Evolutionary conservation across 169 alveolate species (phyloP).

Genomic region (Ichthyophthirius multifiliis): DNA sequence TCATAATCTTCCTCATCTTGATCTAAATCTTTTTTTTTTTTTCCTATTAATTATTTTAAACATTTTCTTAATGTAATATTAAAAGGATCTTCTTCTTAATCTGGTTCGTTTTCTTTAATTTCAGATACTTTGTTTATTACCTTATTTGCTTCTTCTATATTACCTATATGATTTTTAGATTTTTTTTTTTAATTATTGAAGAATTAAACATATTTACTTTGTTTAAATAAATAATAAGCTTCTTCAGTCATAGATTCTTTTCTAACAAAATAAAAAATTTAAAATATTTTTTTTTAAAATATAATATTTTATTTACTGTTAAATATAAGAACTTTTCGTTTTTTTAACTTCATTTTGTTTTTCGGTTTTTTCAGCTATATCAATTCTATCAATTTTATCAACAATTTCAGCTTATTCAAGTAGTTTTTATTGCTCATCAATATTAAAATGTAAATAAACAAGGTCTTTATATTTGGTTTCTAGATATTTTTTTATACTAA

Average conservation of each 20-base stretch:
- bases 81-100: constrained; percentile 2
- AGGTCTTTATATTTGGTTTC: not conserved
- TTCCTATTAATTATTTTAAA: not conserved
- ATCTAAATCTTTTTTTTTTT: not conserved
- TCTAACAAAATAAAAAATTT: not conserved
- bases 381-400: not conserved
- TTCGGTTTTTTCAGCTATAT: not conserved
- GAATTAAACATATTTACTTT: not conserved
- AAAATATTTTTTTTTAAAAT: not conserved
- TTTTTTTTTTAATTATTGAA: not conserved
- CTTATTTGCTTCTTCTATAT: not conserved
- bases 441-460: not conserved
- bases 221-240: not conserved
- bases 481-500: not conserved
- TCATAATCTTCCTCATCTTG: not conserved
- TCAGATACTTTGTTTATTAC: not conserved
- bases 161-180: not conserved
- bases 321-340: not conserved
- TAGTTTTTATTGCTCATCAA: not conserved
- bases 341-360: not conserved
- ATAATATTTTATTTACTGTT: not conserved
- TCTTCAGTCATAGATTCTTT: not conserved
- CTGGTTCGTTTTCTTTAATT: not conserved
- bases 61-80: not conserved
- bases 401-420: not conserved